A percentile compares a stretch with the other conserved stretches of the same genome.
These are phyloP conservation scores for Chaetoceros muelleri DNA, from an alignment of 108 stramenopile genomes.

Conservation along the genomic window DNA sequence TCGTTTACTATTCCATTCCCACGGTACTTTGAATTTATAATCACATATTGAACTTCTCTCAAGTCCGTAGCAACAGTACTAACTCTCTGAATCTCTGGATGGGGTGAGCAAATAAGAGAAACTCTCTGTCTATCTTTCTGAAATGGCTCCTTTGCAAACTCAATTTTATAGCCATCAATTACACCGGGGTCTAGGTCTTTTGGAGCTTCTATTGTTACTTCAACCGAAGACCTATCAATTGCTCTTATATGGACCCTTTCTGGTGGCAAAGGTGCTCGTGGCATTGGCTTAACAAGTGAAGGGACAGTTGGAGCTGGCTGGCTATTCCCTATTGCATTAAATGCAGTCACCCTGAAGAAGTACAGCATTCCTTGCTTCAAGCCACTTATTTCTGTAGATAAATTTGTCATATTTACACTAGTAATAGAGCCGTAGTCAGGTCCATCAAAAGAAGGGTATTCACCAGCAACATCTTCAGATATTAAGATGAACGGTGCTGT, in stretches of 20 bases:
- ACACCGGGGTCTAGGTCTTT: slow-evolving; percentile 39
- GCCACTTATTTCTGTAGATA: slow-evolving; percentile 14
- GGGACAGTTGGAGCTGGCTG: slow-evolving; percentile 35
- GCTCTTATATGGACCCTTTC: slow-evolving; percentile 28
- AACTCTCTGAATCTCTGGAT: slow-evolving; percentile 30
- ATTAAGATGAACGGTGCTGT: slow-evolving; percentile 41
- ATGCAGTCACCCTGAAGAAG: slow-evolving; percentile 57
- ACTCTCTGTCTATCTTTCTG: slow-evolving; percentile 38
- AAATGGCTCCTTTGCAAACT: slow-evolving; percentile 54
- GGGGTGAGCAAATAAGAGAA: slow-evolving; percentile 23
- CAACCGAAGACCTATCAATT: slow-evolving; percentile 37
- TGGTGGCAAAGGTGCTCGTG: slow-evolving; percentile 49
- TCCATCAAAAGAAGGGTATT: slow-evolving; percentile 28
- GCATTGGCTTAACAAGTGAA: slow-evolving; percentile 46
- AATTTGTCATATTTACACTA: slow-evolving; percentile 4
- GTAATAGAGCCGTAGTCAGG: slow-evolving; percentile 48
- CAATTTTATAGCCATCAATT: slow-evolving; percentile 51
- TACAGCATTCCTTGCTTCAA: slow-evolving; percentile 63
- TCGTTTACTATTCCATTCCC: slow-evolving; percentile 25
- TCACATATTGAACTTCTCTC: slow-evolving; percentile 54
- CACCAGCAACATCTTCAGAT: slow-evolving; percentile 16
- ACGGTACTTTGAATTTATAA: slow-evolving; percentile 25
- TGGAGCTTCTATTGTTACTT: slow-evolving; percentile 41
- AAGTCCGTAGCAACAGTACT: slow-evolving; percentile 28
- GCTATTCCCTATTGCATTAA: slow-evolving; percentile 53